These are phyloP conservation scores for Vigna reflexopilosa DNA, from an alignment of 306 rosid genomes.

Conservation along the genomic window DNA sequence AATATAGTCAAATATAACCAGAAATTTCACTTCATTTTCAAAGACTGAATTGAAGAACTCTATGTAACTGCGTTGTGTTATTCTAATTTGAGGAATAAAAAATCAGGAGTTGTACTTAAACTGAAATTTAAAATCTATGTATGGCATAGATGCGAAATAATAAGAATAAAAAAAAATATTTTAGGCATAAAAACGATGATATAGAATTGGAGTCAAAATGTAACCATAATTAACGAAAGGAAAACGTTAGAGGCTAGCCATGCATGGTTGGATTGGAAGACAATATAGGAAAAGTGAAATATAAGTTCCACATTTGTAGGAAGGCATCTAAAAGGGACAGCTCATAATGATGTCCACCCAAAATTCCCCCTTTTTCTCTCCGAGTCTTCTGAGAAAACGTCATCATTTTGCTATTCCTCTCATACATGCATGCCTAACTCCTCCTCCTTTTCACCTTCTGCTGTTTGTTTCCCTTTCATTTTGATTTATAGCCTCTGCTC, in stretches of 20 bases:
- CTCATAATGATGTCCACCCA: constrained; percentile 46
- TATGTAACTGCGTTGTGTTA: not conserved
- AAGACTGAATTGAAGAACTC: constrained; percentile 48
- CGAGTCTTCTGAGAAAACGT: constrained; percentile 41
- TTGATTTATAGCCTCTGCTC: constrained; percentile 33
- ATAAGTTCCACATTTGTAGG: constrained; percentile 45
- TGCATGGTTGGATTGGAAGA: constrained; percentile 28
- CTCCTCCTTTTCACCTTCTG: constrained; percentile 41
- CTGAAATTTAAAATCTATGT: not conserved
- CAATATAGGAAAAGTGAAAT: constrained; percentile 24
- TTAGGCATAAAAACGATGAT: not conserved
- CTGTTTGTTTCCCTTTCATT: constrained; percentile 15
- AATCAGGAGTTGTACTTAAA: constrained; percentile 8
- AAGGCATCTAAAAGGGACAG: constrained; percentile 38
- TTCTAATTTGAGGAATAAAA: not conserved
- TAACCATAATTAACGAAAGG: constrained; percentile 40
- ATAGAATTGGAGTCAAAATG: constrained; percentile 37
- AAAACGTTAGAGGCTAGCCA: constrained; percentile 36
- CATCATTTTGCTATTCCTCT: constrained; percentile 36
- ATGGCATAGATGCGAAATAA: not conserved
- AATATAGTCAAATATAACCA: not conserved
- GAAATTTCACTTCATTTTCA: constrained; percentile 46
- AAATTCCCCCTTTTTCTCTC: constrained; percentile 48
- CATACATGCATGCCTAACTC: constrained; percentile 45
- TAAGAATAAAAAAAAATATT: not conserved